Conservation (phyloP, 2,329 filamentous ascomycete species). For the Penicillium hesseltinei region DNA sequence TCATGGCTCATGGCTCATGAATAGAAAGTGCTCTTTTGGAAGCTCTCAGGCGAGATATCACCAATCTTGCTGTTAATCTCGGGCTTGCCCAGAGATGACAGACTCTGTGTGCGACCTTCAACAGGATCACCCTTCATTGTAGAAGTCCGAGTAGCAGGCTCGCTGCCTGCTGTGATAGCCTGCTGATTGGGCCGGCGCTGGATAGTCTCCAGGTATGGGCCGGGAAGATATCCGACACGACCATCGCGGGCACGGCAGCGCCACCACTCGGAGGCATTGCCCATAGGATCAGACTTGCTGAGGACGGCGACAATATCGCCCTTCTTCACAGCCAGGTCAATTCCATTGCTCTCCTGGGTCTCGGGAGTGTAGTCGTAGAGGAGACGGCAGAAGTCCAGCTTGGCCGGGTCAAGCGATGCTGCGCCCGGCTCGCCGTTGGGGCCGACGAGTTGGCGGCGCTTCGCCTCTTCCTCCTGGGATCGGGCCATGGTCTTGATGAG, state of each 20-base stretch:
- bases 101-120: conserved; percentile 32
- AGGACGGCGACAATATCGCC: conserved; percentile 94
- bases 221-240: conserved; percentile 85
- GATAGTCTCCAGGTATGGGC: conserved; percentile 81
- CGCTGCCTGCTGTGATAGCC: conserved; percentile 42
- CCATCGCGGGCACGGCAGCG: conserved; percentile 87
- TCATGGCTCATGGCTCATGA: conserved; percentile 45
- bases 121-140: conserved; percentile 48
- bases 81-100: conserved; percentile 39
- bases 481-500: conserved; percentile 82
- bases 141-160: conserved; percentile 51
- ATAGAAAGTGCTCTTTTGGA: conserved; percentile 69
- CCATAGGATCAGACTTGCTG: conserved; percentile 86
- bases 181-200: conserved; percentile 52
- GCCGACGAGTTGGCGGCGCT: conserved; percentile 51
- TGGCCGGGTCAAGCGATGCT: conserved; percentile 71
- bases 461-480: conserved; percentile 75
- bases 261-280: conserved; percentile 96
- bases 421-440: conserved; percentile 48
- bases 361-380: conserved; percentile 92
- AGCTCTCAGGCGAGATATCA: conserved; percentile 66
- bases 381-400: conserved; percentile 94
- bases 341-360: conserved; percentile 59
- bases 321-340: conserved; percentile 90
- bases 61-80: conserved; percentile 59